Conservation (phyloP, 108 stramenopile genomes). For the Skeletonema marinoi region DNA sequence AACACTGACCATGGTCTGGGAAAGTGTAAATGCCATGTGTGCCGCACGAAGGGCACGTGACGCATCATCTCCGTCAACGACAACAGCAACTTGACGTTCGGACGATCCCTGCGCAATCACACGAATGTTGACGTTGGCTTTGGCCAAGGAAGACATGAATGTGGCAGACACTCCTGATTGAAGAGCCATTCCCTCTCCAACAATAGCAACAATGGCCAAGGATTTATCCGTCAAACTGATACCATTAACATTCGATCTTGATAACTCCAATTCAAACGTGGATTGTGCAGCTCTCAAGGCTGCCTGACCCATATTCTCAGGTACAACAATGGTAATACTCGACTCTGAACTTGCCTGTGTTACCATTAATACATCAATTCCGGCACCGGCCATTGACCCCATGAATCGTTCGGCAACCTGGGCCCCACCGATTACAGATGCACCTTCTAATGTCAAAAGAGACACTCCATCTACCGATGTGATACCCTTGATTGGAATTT, state of each 20-base stretch:
- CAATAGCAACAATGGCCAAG: constrained; percentile 85
- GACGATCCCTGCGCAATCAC: constrained; percentile 84
- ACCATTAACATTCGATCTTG: constrained; percentile 61
- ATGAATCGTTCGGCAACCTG: constrained; percentile 82
- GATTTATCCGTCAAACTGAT: constrained; percentile 45
- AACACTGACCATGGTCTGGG: constrained; percentile 66
- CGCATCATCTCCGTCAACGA: constrained; percentile 65
- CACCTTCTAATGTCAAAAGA: constrained; percentile 82
- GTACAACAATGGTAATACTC: constrained; percentile 79
- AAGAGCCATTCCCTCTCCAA: constrained; percentile 87
- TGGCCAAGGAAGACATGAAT: constrained; percentile 83
- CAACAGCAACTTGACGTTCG: constrained; percentile 88
- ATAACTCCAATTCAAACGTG: constrained; percentile 76
- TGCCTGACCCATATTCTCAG: constrained; percentile 62
- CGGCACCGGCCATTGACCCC: constrained; percentile 75
- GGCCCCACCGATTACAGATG: constrained; percentile 83
- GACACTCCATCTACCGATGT: constrained; percentile 85
- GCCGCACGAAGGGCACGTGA: constrained; percentile 85
- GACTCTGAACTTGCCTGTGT: constrained; percentile 89
- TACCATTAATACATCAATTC: constrained; percentile 81
- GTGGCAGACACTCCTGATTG: constrained; percentile 80
- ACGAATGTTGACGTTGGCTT: constrained; percentile 88
- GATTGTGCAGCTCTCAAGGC: constrained; percentile 62
- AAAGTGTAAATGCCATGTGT: constrained; percentile 83
- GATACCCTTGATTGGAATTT: constrained; percentile 75